A percentile compares a stretch with the other conserved stretches of the same genome.
Conservation (phyloP, 768 basidiomycete species). For the Rhodotorula diobovata region DNA sequence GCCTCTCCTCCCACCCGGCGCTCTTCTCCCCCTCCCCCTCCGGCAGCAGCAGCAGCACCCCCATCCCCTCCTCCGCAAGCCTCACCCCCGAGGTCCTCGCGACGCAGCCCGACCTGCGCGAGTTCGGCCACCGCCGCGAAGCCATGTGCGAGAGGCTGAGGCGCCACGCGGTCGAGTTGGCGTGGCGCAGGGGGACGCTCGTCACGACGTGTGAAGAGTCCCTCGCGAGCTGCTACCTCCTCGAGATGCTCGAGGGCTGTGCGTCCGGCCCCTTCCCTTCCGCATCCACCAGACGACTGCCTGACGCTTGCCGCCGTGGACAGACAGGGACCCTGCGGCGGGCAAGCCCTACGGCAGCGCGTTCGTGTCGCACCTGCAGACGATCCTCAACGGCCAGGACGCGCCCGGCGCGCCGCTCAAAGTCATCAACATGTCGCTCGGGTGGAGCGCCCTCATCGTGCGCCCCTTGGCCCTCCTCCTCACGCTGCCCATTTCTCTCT, state of each 20-base stretch:
- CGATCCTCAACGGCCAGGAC: constrained; percentile 22
- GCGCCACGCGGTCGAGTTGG: constrained; percentile 16
- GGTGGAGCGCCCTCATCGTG: constrained; percentile 34
- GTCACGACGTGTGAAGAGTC: constrained; percentile 26
- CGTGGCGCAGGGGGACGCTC: constrained; percentile 34
- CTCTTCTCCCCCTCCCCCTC: constrained; percentile 22
- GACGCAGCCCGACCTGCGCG: constrained; percentile 17
- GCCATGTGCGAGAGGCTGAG: constrained; percentile 17
- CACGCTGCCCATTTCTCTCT: background rate
- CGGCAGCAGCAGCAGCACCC: background rate
- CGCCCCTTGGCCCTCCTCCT: background rate
- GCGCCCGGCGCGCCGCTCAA: constrained; percentile 4
- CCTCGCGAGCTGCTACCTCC: constrained; percentile 34
- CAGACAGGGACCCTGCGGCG: constrained; percentile 23
- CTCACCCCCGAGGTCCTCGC: constrained; percentile 19
- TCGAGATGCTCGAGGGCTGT: constrained; percentile 38
- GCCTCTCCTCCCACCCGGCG: constrained; percentile 30
- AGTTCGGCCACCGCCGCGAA: constrained; percentile 27
- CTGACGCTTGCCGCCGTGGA: no score
- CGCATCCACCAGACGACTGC: background rate
- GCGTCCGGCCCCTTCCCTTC: background rate
- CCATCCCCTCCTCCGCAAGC: constrained; percentile 12
- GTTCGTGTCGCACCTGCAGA: constrained; percentile 34
- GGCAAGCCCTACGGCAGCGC: constrained; percentile 37
- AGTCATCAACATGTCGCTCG: constrained; percentile 29